Evolutionary conservation across 2,329 filamentous ascomycete species (phyloP).

Genomic region (Teratosphaeria pseudoeucalypti): DNA sequence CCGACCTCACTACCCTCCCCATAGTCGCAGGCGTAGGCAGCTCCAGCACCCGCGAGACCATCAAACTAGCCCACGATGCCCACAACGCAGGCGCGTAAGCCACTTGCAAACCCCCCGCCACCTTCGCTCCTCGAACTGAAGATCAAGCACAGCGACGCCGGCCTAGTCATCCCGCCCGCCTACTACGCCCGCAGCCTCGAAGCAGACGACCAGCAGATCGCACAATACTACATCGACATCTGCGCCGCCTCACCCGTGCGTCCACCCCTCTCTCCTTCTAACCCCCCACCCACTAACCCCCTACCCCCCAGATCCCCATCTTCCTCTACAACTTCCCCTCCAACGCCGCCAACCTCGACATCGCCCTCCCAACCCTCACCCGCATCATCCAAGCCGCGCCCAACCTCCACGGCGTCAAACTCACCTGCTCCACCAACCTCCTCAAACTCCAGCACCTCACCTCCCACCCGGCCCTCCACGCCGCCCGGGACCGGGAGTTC

Average conservation of each 20-base stretch:
- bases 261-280: background rate
- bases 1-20: background rate
- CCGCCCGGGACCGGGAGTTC: background rate
- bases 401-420: background rate
- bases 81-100: background rate
- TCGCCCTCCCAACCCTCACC: background rate
- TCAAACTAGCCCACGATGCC: background rate
- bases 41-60: background rate
- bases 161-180: background rate
- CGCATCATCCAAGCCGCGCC: background rate
- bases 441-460: background rate
- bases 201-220: background rate
- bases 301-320: background rate
- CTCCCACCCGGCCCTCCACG: background rate
- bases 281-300: background rate
- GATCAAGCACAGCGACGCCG: background rate
- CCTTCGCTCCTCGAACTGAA: background rate
- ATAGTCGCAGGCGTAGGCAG: background rate
- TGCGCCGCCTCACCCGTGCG: background rate
- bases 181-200: background rate
- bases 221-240: background rate
- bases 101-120: background rate
- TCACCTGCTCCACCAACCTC: background rate
- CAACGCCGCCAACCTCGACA: slow-evolving; percentile 1
- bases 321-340: slow-evolving; percentile 1